Base-by-base conservation (phyloP, 768 basidiomycete species). In the Mycena leptocephala region DNA sequence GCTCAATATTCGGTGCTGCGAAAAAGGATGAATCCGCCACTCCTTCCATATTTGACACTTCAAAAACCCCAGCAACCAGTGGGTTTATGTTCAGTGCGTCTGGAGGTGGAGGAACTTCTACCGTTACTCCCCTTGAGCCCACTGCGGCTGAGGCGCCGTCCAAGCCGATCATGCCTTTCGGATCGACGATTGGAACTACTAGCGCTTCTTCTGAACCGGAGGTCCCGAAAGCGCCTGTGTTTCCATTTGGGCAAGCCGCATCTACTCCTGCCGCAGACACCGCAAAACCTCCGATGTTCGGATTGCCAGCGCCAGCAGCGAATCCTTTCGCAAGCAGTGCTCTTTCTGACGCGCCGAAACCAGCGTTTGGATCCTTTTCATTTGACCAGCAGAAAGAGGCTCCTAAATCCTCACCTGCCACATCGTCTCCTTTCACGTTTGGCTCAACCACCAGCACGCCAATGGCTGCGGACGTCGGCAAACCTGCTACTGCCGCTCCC, bases 341-440 rank as follows among this genome's bases (percentile, higher is more conserved):
- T 20, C 58, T 71, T 22, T 51, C 82, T 11, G 87, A 90, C 30
- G 79, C 85, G 0, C 82, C 88, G 0, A 90, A 91, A 78, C 83
- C 90, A 2, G 33, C 85, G 9, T 90, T 92, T 62, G 81, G 59
- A 35, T 75, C 74, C 28, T 79, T 79, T 56, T 20, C 43, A 22
- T 80, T 80, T 56, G 75, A 71, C 8, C 58, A 74, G 32, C 35
- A 58, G 32, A 72, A 71, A 65, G 76, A 79, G 41, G 8, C 71
- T 18, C 41, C 80, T 13, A 80, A 77, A 53, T 74, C 53, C 77
- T 78, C 69, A 39, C 73, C 72, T 33, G 58, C 78, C 46, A 76
- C 79, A 59, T 65, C 84, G 20, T 80, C 82, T 24, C 78, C 82
- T 14, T 93, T 93, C 79, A 80, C 87, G 7, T 93, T 93, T 76